Conservation (phyloP, 495 filamentous ascomycete genomes). For the Podospora tetraspora region DNA sequence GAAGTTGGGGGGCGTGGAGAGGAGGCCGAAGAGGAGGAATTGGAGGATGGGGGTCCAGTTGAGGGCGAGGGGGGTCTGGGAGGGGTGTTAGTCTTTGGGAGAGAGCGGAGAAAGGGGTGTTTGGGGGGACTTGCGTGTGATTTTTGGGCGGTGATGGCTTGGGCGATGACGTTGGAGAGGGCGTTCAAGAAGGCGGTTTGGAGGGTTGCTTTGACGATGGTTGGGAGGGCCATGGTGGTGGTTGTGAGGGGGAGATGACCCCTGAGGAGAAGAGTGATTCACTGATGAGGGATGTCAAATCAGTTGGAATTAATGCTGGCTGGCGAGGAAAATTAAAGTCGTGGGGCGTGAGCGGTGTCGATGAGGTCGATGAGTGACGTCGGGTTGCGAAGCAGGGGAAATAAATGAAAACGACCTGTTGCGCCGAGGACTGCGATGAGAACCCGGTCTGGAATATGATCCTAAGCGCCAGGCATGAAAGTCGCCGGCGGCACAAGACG, state of each 20-base stretch:
- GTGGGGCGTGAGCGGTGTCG: not conserved
- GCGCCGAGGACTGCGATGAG: not conserved
- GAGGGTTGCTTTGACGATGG: constrained; percentile 60
- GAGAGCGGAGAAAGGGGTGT: not conserved
- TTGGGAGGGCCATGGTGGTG: constrained; percentile 37
- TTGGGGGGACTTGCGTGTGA: constrained; percentile 48
- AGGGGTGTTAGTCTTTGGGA: not conserved
- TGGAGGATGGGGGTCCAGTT: constrained; percentile 64
- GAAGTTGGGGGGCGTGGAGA: constrained; percentile 82
- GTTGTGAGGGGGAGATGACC: not conserved
- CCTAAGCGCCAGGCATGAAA: not conserved
- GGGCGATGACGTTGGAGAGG: constrained; percentile 77
- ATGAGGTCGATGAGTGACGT: not conserved
- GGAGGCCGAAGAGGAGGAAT: constrained; percentile 68
- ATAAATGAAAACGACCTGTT: not conserved
- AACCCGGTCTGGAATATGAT: not conserved
- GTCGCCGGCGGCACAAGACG: not conserved
- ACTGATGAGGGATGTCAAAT: not conserved
- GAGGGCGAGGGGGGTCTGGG: constrained; percentile 49
- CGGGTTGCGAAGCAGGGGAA: not conserved
- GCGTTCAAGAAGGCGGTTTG: constrained; percentile 66
- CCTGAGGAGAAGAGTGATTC: not conserved
- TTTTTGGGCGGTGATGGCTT: constrained; percentile 66
- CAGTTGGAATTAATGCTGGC: not conserved
- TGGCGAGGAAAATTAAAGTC: not conserved